Base-by-base conservation (phyloP, 768 basidiomycete species). In the Coprinellus micaceus region DNA sequence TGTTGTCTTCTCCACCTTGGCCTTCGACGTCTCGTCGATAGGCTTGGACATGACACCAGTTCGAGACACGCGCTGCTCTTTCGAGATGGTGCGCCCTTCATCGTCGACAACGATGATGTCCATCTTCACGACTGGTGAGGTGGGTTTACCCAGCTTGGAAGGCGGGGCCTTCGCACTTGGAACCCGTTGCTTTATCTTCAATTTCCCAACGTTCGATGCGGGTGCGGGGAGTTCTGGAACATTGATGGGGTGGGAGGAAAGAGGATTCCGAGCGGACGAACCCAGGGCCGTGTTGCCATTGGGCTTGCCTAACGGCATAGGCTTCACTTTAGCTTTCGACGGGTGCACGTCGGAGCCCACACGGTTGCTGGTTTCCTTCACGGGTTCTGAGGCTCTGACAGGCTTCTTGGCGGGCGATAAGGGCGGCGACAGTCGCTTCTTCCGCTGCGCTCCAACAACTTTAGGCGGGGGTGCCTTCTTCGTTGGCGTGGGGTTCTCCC, bases 61-160 rank as follows among this genome's bases (percentile, higher is more conserved):
- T 45, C 76, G 72, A 3, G 84, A 83, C 10, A 83, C 72, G 54
- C 89, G 75, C 58, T 78, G 73, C 66, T 91, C 89, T 63, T 82
- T 77, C 54, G 77, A 80, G 43, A 91, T 57, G 30, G 74, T 80
- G 49, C 68, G 74, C 12, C 89, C 89, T 28, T 73, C 64, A 28
- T 79, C 77, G 65, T 91, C 88, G 22, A 90, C 54, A 33, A 88
- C 73, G 36, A 84, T 71, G 50, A 91, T 90, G 45, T 91, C 86
- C 49, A 89, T 73, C 39, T 83, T 76, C 12, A 89, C 77, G 19
- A 81, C 67, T 1, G 82, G 80, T 1, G 78, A 73, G 39, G 72
- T 71, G 6, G 77, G 71, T 58, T 70, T 69, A 48, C 62, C 70
- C 40, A 65, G 68, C 72, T 64, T 77, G 10, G 64, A 60, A n/a